Base-by-base conservation (phyloP, 1,284 basidiomycete species). In the Stereum hirsutum region DNA sequence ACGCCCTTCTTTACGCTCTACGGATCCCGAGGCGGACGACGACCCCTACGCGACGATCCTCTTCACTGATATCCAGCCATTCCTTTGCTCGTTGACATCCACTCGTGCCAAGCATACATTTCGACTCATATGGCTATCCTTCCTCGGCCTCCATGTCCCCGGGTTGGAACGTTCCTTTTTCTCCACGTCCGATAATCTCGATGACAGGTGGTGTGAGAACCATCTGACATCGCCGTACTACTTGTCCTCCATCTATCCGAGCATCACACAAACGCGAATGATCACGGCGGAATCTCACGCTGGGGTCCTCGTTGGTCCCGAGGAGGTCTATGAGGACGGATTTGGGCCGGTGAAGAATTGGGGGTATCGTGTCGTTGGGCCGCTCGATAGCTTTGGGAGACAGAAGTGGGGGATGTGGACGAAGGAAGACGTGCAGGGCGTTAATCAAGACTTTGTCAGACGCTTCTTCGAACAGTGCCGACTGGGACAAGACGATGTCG, bases 31-130 rank as follows among this genome's bases (percentile, higher is more conserved):
- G 5, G 68, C 70, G 10, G 72, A 78, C 39, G 67, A 71, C 23
- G 91, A 94, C 58, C 90, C 91, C 0, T 93, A 85, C 58, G 69
- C 81, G 1, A 76, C 77, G 2, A 71, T 95, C 19, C 64, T 97
- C 12, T 90, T 93, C 59, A 69, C 75, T 36, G 93, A 97, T 56
- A 72, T 96, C 45, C 73, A 74, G 10, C 62, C 78, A 2, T 68
- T 92, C 38, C 69, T 97, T 17, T 64, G 89, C 43, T 56, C 74
- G 25, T 54, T 94, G 25, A 65, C 64, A 8, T 69, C 73, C 3
- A 52, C 60, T 3, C 62, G 63, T 30, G 76, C 78, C 0, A 78
- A 78, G 54, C 57, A 75, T 19, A 71, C 77, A 26, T 80, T 93
- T 51, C 75, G 88, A 12, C 65, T 85, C 46, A 74, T 81, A 6